A percentile compares a stretch with the other conserved stretches of the same genome.
phyloP scores from a whole-genome alignment of 108 stramenopile genomes.

The Nitzschia inconspicua region DNA sequence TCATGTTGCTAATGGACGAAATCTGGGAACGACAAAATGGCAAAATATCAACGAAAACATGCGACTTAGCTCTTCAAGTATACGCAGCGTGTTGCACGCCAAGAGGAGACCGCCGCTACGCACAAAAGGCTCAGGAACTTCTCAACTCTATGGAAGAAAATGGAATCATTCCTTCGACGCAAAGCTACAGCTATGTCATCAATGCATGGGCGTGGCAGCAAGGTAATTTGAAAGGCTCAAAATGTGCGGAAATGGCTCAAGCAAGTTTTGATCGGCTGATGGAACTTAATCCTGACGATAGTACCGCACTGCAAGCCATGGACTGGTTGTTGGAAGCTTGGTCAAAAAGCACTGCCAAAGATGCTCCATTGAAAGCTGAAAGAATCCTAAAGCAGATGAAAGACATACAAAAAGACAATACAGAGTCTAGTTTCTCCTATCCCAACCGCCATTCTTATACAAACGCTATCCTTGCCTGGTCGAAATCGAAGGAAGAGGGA shows the following conservation, averaged over 20 bases:
- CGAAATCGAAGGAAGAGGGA: constrained; percentile 16
- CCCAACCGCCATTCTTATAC: constrained; percentile 37
- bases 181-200: constrained; percentile 25
- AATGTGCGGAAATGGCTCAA: constrained; percentile 35
- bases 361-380: constrained; percentile 20
- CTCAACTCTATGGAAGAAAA: constrained; percentile 23
- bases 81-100: constrained; percentile 46
- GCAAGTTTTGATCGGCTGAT: constrained; percentile 20
- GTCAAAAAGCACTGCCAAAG: constrained; percentile 30
- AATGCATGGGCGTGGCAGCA: constrained; percentile 54
- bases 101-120: constrained; percentile 43
- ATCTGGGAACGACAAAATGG: constrained; percentile 19
- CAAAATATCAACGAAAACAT: constrained; percentile 24
- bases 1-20: constrained; percentile 23
- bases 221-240: constrained; percentile 22
- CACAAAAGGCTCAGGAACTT: constrained; percentile 34
- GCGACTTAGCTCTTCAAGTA: constrained; percentile 39
- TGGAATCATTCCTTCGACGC: constrained; percentile 8
- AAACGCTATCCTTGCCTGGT: constrained; percentile 40
- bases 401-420: constrained; percentile 13
- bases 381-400: constrained; percentile 26
- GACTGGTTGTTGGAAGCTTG: constrained; percentile 44
- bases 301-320: constrained; percentile 16
- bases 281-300: constrained; percentile 14
- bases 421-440: neutral